Percentiles rank a stretch among this genome's conserved stretches.
Evolutionary conservation across 2,329 filamentous ascomycete species (phyloP).

Genomic region (Neobulgaria alba): DNA sequence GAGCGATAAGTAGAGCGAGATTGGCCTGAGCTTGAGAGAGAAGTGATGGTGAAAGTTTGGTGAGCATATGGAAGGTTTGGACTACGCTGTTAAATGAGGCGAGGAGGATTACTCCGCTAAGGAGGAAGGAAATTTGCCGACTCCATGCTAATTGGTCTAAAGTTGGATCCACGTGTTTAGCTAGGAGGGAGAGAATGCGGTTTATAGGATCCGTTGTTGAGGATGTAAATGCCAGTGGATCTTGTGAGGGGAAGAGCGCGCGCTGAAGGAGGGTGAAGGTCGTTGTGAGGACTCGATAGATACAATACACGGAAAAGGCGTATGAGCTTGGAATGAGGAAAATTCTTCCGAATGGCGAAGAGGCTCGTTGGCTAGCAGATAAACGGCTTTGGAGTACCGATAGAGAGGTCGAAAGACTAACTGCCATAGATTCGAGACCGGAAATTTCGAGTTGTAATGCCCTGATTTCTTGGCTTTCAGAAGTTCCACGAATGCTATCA

Average conservation of each 20-base stretch:
- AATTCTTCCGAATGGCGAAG: slow-evolving; percentile 57
- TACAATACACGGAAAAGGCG: slow-evolving; percentile 70
- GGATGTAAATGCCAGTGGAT: slow-evolving; percentile 36
- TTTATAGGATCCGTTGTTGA: slow-evolving; percentile 76
- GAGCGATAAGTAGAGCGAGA: slow-evolving; percentile 68
- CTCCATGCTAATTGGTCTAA: slow-evolving; percentile 79
- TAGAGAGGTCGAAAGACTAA: slow-evolving; percentile 58
- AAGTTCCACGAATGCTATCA: slow-evolving; percentile 57
- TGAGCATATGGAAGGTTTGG: slow-evolving; percentile 78
- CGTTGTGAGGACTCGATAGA: slow-evolving; percentile 73
- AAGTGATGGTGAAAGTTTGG: slow-evolving; percentile 65
- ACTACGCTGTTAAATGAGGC: slow-evolving; percentile 74
- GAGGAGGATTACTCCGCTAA: slow-evolving; percentile 75
- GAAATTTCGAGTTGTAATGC: slow-evolving; percentile 65
- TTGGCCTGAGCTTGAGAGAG: slow-evolving; percentile 64
- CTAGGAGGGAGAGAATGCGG: slow-evolving; percentile 69
- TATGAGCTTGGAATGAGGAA: slow-evolving; percentile 54
- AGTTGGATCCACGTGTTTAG: slow-evolving; percentile 74
- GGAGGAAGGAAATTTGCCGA: slow-evolving; percentile 73
- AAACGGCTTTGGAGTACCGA: slow-evolving; percentile 54
- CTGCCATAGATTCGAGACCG: slow-evolving; percentile 73
- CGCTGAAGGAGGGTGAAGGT: slow-evolving; percentile 59
- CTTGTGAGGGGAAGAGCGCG: slow-evolving; percentile 28
- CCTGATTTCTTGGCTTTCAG: slow-evolving; percentile 50
- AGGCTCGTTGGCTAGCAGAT: slow-evolving; percentile 55